phyloP scores from a whole-genome alignment of 192 early-diverging fungal species.

The Backusella tarrabulga region DNA sequence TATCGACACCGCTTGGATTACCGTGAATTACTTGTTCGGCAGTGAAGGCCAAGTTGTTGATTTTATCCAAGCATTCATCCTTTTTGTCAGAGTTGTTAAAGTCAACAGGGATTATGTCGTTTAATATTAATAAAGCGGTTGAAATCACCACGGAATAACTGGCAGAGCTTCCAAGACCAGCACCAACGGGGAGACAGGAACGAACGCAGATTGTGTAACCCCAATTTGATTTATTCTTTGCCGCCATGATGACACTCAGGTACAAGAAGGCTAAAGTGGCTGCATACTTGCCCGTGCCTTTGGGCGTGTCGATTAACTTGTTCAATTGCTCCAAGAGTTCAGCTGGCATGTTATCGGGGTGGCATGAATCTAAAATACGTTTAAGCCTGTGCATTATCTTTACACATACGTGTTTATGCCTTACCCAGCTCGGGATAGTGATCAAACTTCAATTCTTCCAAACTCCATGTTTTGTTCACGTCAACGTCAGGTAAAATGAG shows the following conservation, averaged over 20 bases:
- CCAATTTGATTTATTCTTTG: not conserved
- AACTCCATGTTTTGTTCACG: conserved; percentile 41
- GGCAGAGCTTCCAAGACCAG: conserved; percentile 96
- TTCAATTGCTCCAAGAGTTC: conserved; percentile 28
- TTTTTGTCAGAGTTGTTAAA: not conserved
- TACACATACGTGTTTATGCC: not conserved
- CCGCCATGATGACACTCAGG: conserved; percentile 38
- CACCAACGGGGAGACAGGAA: conserved; percentile 84
- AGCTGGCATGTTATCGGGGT: conserved; percentile 38
- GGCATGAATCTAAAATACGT: conserved; percentile 21
- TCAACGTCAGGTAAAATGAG: conserved; percentile 65
- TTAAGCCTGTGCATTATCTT: not conserved
- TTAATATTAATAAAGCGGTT: conserved; percentile 67
- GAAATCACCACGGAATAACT: conserved; percentile 81
- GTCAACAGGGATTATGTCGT: conserved; percentile 38
- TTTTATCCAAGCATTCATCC: conserved; percentile 41
- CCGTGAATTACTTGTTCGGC: conserved; percentile 96
- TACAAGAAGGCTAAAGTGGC: conserved; percentile 71
- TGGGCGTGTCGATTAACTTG: conserved; percentile 32
- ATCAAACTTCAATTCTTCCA: conserved; percentile 14
- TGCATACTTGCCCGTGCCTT: conserved; percentile 35
- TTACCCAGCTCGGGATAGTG: not conserved
- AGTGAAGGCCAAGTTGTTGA: conserved; percentile 91
- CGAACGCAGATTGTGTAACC: conserved; percentile 66
- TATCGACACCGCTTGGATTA: conserved; percentile 94